These are phyloP conservation scores for Tympanopsis confertula DNA, from an alignment of 2,329 filamentous ascomycete genomes.

Conservation along the genomic window DNA sequence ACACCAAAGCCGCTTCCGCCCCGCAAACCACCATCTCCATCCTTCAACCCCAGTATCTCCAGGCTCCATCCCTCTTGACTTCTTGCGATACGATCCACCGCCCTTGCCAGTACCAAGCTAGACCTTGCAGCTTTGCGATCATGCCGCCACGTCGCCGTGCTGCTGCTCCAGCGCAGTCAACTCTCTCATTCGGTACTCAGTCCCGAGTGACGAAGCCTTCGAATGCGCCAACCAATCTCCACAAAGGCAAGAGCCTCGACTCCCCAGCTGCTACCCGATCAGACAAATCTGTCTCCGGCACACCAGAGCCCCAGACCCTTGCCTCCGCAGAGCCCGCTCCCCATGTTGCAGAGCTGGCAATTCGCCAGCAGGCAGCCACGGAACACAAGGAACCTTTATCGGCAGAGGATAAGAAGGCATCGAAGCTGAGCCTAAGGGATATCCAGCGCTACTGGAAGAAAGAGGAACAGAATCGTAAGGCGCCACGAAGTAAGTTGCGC, in stretches of 20 bases:
- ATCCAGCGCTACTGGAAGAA: constrained; percentile 45
- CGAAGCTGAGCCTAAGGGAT: constrained; percentile 34
- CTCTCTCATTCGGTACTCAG: background rate
- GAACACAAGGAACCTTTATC: constrained; percentile 7
- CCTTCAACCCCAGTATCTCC: too few species aligned
- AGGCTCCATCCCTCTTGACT: too few species aligned
- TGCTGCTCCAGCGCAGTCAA: background rate
- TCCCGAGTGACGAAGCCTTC: background rate
- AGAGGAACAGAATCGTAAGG: constrained; percentile 38
- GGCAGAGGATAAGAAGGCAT: constrained; percentile 30
- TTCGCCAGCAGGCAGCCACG: constrained; percentile 16
- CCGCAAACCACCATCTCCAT: too few species aligned
- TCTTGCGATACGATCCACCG: too few species aligned
- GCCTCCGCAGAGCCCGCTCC: constrained; percentile 20
- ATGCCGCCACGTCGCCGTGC: too few species aligned
- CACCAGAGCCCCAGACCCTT: constrained; percentile 16
- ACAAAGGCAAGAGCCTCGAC: background rate
- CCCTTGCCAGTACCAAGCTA: too few species aligned
- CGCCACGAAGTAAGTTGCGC: constrained; percentile 28
- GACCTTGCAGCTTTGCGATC: too few species aligned
- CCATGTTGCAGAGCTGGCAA: constrained; percentile 16
- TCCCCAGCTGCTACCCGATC: background rate
- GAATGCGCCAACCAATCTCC: background rate
- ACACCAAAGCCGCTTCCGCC: too few species aligned
- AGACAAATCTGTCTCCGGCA: background rate